Conservation (phyloP, 371 early-diverging fungal genomes). For the Actinomucor elegans region DNA sequence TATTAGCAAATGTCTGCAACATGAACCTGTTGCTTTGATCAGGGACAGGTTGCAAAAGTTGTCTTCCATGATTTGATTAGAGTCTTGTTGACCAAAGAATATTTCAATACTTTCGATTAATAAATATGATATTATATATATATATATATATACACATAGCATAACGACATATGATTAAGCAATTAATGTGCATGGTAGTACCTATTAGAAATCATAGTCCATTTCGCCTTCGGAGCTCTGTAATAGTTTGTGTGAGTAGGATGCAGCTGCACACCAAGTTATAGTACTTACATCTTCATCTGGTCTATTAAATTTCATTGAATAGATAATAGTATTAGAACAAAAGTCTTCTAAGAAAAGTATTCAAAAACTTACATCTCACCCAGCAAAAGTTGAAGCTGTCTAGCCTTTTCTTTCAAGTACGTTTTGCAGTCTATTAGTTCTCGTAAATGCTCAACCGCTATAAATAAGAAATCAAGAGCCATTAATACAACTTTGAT, state of each 20-base stretch:
- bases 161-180: not conserved
- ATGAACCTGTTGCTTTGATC: conserved; percentile 24
- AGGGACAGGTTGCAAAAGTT: conserved; percentile 23
- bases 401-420: conserved; percentile 19
- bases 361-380: conserved; percentile 18
- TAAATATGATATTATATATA: not conserved
- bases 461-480: not conserved
- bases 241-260: not conserved
- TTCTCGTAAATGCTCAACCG: conserved; percentile 19
- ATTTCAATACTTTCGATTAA: not conserved
- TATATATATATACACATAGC: not conserved
- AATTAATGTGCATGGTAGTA: not conserved
- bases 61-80: not conserved
- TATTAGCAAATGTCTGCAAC: conserved; percentile 7
- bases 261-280: not conserved
- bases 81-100: too few species aligned
- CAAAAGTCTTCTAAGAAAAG: not conserved
- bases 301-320: conserved; percentile 8
- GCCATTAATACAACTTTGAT: not conserved
- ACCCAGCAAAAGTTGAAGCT: conserved; percentile 17
- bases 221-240: conserved; percentile 27
- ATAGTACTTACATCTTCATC: conserved; percentile 24
- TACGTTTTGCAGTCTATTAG: conserved; percentile 18
- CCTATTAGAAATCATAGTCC: conserved; percentile 10
- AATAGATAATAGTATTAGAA: not conserved